A percentile compares a stretch with the other conserved stretches of the same genome.
Evolutionary conservation across 2,329 filamentous ascomycete genomes (phyloP).

Genomic region (Aspergillus quadricinctus): DNA sequence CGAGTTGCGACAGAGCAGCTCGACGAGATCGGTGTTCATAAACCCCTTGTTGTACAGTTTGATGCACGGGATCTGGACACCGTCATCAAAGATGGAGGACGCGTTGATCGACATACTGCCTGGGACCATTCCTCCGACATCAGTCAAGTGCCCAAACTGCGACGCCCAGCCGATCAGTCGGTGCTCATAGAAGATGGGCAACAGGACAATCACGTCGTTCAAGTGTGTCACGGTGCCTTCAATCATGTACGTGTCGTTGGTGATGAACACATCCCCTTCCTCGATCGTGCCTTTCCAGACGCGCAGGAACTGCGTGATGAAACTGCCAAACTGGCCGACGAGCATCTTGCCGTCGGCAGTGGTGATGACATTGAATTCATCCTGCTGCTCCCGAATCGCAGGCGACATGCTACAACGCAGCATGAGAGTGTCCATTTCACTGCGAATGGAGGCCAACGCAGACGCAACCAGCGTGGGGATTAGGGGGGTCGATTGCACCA

Average conservation of each 20-base stretch:
- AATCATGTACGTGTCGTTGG: conserved; percentile 49
- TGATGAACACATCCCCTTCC: conserved; percentile 49
- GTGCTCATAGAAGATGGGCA: conserved; percentile 46
- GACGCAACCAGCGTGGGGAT: conserved; percentile 44
- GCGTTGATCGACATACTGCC: conserved; percentile 50
- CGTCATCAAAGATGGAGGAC: conserved; percentile 47
- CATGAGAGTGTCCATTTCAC: conserved; percentile 51
- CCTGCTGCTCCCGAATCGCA: conserved; percentile 49
- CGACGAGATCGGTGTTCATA: conserved; percentile 43
- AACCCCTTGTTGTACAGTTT: conserved; percentile 45
- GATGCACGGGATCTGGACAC: conserved; percentile 47
- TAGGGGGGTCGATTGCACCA: conserved; percentile 39
- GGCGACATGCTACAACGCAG: conserved; percentile 50
- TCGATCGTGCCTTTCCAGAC: conserved; percentile 46
- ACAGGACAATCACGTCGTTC: conserved; percentile 48
- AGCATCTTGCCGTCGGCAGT: conserved; percentile 48
- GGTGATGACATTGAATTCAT: conserved; percentile 53
- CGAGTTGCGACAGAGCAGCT: conserved; percentile 47
- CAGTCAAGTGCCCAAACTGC: conserved; percentile 49
- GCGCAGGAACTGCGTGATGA: conserved; percentile 46
- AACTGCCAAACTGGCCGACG: conserved; percentile 49
- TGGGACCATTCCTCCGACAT: conserved; percentile 45
- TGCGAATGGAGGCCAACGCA: conserved; percentile 43
- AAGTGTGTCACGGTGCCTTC: conserved; percentile 48
- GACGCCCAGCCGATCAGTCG: conserved; percentile 47